Conservation (phyloP, 2,329 filamentous ascomycete species). For the Nemania diffusa region DNA sequence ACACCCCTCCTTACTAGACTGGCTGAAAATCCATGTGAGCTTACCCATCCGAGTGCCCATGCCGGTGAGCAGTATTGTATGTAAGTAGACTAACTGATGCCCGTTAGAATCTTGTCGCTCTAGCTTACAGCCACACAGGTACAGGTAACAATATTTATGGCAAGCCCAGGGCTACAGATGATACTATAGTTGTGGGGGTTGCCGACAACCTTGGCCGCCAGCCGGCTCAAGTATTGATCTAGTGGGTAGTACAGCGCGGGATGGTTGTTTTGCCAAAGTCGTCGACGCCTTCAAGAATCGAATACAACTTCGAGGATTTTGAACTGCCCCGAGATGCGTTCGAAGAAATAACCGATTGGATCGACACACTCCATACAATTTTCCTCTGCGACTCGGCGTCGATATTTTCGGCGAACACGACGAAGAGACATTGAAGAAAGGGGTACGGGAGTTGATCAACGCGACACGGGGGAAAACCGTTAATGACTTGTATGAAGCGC, state of each 20-base stretch:
- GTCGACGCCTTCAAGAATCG: slow-evolving; percentile 62
- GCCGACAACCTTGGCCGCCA: slow-evolving; percentile 63
- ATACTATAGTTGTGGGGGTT: slow-evolving; percentile 60
- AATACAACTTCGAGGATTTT: slow-evolving; percentile 54
- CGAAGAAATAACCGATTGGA: slow-evolving; percentile 54
- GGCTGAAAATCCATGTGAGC: slow-evolving; percentile 32
- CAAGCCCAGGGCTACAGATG: slow-evolving; percentile 52
- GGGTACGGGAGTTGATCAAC: slow-evolving; percentile 50
- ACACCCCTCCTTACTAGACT: slow-evolving; percentile 44
- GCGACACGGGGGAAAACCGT: slow-evolving; percentile 3
- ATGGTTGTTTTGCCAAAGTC: slow-evolving; percentile 65
- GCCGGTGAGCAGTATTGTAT: neutral
- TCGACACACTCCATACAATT: slow-evolving; percentile 55
- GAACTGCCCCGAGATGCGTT: slow-evolving; percentile 48
- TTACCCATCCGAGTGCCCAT: neutral
- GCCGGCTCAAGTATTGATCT: slow-evolving; percentile 63
- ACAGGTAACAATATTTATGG: slow-evolving; percentile 67
- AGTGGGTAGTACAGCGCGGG: slow-evolving; percentile 65
- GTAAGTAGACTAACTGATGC: neutral
- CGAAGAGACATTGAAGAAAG: slow-evolving; percentile 51
- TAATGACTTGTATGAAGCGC: slow-evolving; percentile 38
- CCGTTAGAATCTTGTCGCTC: slow-evolving; percentile 31
- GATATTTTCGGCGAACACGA: slow-evolving; percentile 57
- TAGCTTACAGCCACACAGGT: slow-evolving; percentile 60
- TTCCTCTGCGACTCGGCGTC: slow-evolving; percentile 54